Evolutionary conservation across 306 rosid species (phyloP).

Genomic region (Inga leiocalycina): DNA sequence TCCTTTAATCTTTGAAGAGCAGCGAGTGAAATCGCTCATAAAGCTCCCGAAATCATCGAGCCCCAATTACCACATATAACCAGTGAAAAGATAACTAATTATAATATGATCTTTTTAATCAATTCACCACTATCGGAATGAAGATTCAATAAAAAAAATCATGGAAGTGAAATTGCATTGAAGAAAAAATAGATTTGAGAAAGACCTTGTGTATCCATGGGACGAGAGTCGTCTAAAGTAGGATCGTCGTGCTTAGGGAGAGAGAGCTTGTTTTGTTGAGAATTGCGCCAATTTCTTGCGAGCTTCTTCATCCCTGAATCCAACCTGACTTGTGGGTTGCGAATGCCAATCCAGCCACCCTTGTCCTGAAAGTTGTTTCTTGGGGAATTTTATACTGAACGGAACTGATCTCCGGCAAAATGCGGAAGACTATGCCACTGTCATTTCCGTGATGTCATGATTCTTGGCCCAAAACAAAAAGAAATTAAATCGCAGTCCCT

Average conservation of each 20-base stretch:
- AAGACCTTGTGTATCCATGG: slow-evolving; percentile 68
- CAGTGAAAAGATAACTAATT: background rate
- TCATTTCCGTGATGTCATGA: background rate
- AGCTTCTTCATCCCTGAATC: slow-evolving; percentile 60
- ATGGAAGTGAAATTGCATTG: background rate
- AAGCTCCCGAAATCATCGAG: background rate
- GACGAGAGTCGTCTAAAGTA: slow-evolving; percentile 53
- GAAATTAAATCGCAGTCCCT: too few species aligned
- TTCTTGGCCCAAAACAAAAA: background rate
- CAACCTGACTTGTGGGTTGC: background rate
- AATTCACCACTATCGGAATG: background rate
- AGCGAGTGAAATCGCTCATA: background rate
- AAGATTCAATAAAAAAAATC: background rate
- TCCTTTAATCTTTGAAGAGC: background rate
- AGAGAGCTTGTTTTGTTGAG: slow-evolving; percentile 46
- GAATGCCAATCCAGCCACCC: background rate
- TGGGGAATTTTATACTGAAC: background rate
- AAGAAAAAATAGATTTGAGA: slow-evolving; percentile 19
- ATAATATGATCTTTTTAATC: background rate
- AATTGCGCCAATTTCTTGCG: slow-evolving; percentile 53
- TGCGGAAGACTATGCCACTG: background rate
- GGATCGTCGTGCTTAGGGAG: slow-evolving; percentile 68
- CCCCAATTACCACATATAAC: background rate
- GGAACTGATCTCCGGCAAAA: background rate
- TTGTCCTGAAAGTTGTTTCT: background rate